Conservation (phyloP, 768 basidiomycete genomes). For the Xerocomus brunneocitrinus region DNA sequence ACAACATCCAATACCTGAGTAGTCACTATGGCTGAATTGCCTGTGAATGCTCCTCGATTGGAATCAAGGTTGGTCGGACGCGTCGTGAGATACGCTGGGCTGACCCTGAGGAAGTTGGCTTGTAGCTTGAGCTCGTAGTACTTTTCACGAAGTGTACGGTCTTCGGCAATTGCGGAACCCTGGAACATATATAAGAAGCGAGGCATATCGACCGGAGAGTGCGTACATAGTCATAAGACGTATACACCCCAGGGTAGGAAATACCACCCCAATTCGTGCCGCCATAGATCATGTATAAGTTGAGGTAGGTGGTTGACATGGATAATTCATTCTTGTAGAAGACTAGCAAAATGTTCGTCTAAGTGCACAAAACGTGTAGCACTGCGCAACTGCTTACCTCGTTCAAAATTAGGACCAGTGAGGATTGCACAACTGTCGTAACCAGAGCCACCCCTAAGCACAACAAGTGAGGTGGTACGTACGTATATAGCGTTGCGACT, state of each 20-base stretch:
- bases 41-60: conserved; percentile 44
- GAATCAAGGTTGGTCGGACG: conserved; percentile 39
- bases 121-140: conserved; percentile 51
- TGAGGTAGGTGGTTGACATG: conserved; percentile 25
- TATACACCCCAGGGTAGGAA: conserved; percentile 51
- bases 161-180: conserved; percentile 50
- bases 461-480: not conserved
- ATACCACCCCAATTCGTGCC: conserved; percentile 63
- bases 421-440: conserved; percentile 18
- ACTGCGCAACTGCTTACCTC: conserved; percentile 9
- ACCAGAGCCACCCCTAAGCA: conserved; percentile 21
- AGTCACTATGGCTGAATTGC: conserved; percentile 45
- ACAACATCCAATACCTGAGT: conserved; percentile 47
- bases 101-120: conserved; percentile 47
- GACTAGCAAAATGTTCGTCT: conserved; percentile 1
- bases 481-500: conserved; percentile 22
- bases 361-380: conserved; percentile 2
- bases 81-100: conserved; percentile 47
- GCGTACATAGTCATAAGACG: conserved; percentile 56
- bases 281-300: conserved; percentile 57
- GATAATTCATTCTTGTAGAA: conserved; percentile 21
- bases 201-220: not conserved
- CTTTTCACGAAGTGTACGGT: conserved; percentile 48
- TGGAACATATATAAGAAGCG: conserved; percentile 12
- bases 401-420: conserved; percentile 23